phyloP scores from a whole-genome alignment of 2,329 filamentous ascomycete species.

The Botrytis porri region DNA sequence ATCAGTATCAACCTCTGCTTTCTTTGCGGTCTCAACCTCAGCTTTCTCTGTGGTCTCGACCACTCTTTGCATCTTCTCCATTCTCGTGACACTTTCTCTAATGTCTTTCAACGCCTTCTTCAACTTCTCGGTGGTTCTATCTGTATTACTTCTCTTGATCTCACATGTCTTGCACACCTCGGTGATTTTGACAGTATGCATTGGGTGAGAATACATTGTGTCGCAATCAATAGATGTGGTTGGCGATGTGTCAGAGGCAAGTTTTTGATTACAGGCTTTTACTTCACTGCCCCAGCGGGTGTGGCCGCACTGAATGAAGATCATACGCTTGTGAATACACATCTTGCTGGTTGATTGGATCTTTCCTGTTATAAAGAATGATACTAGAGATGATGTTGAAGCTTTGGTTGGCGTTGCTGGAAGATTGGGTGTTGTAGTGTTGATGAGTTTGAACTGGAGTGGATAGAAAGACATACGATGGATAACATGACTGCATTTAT shows the following conservation, averaged over 20 bases:
- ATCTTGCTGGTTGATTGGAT: constrained; percentile 8
- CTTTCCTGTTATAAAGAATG: neutral
- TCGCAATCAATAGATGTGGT: neutral
- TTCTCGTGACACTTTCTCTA: constrained; percentile 5
- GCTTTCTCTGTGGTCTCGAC: neutral
- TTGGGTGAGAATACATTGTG: constrained; percentile 12
- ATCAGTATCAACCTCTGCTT: neutral
- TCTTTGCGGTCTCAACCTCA: neutral
- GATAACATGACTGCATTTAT: neutral
- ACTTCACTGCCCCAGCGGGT: neutral
- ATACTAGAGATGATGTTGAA: neutral
- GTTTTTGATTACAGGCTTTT: neutral
- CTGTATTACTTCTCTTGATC: neutral
- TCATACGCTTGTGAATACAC: neutral
- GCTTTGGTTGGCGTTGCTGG: neutral
- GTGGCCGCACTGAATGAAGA: constrained; percentile 6
- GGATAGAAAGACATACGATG: neutral
- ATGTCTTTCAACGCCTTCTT: constrained; percentile 11
- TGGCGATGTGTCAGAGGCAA: neutral
- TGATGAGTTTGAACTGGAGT: neutral
- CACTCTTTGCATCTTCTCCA: constrained; percentile 11
- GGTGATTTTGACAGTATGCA: neutral
- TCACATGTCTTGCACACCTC: neutral
- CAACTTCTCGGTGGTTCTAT: neutral
- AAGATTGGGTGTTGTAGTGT: neutral